Evolutionary conservation across 139 green algal genomes (phyloP).

Genomic region (Chlamydomonas schloesseri): DNA sequence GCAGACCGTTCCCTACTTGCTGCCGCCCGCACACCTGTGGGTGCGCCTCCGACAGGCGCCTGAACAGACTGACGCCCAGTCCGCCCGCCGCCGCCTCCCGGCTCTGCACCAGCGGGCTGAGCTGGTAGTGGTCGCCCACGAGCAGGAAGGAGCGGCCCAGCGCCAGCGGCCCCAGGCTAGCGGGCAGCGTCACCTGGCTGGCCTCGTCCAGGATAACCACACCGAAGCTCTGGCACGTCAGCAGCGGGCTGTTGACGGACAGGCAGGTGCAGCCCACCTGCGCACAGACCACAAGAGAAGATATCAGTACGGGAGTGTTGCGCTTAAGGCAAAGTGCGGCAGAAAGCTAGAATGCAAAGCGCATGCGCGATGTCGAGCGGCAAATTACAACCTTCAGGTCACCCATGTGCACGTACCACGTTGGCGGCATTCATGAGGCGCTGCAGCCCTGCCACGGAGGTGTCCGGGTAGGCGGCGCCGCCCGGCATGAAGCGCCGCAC

Average conservation of each 20-base stretch:
- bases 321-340: neutral
- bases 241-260: conserved; percentile 70
- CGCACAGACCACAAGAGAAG: neutral
- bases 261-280: conserved; percentile 87
- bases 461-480: conserved; percentile 59
- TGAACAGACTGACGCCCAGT: conserved; percentile 86
- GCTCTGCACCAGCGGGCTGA: conserved; percentile 72
- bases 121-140: conserved; percentile 90
- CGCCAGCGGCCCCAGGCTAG: conserved; percentile 78
- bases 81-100: conserved; percentile 71
- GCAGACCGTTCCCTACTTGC: too few relatives aligned
- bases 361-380: too few relatives aligned
- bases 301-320: too few relatives aligned
- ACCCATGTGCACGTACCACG: too few relatives aligned
- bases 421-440: neutral
- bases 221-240: conserved; percentile 84
- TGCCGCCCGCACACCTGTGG: conserved; percentile 72
- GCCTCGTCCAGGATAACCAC: conserved; percentile 98
- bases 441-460: conserved; percentile 29
- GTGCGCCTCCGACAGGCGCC: conserved; percentile 82
- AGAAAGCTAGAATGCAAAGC: too few relatives aligned
- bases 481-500: conserved; percentile 71
- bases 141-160: conserved; percentile 77
- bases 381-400: too few relatives aligned
- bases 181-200: conserved; percentile 84